Evolutionary conservation across 2,329 filamentous ascomycete species (phyloP).

Genomic region (Sporothrix brasiliensis): DNA sequence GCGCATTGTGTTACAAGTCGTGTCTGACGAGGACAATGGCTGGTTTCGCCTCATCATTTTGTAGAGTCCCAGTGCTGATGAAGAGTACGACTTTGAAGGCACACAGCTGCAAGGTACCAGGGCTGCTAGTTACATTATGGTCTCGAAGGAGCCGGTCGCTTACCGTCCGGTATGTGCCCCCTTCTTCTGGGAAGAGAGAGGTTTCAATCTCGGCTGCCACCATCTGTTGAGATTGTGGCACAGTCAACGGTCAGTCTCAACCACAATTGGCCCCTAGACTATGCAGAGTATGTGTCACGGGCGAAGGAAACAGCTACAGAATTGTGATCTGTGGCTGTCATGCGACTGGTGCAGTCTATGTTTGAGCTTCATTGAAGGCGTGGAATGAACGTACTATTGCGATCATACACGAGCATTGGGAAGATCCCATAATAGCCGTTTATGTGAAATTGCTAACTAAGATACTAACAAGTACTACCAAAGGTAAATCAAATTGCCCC

Average conservation of each 20-base stretch:
- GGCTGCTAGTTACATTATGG: no score
- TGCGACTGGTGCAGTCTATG: neutral
- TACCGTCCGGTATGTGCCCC: neutral
- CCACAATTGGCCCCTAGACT: neutral
- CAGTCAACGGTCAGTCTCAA: neutral
- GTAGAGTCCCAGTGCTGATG: neutral
- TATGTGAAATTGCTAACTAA: neutral
- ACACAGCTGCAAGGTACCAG: neutral
- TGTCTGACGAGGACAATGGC: neutral
- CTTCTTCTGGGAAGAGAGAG: no score
- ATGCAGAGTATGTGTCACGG: neutral
- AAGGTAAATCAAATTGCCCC: neutral
- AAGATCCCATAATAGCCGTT: no score
- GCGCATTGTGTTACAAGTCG: neutral
- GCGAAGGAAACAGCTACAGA: no score
- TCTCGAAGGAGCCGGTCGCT: neutral
- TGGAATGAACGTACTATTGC: no score
- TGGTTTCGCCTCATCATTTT: slow-evolving; percentile 2
- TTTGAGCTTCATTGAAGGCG: neutral
- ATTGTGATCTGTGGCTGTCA: neutral
- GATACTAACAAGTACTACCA: neutral
- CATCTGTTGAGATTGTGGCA: slow-evolving; percentile 1
- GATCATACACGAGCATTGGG: no score
- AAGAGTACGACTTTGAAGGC: neutral
- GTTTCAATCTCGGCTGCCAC: neutral